Base-by-base conservation (phyloP, 768 basidiomycete species). In the Suillus subluteus region DNA sequence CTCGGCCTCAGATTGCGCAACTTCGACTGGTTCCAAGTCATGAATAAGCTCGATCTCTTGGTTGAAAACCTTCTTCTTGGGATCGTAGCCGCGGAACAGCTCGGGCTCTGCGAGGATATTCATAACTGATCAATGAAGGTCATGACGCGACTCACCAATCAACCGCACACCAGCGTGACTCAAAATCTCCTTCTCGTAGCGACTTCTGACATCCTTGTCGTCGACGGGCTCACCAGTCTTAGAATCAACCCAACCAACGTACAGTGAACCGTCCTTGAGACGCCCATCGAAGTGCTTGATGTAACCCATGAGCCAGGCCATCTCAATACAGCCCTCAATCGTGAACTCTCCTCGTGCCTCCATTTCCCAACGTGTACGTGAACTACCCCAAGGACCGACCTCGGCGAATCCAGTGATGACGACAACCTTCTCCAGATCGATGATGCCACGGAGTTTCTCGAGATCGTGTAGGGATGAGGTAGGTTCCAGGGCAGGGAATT, bases 321-420 rank as follows among this genome's bases (percentile, higher is more conserved):
- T 97, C 82, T 99, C 98, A 73, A 99, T 98, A 74, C 94, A 95
- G 23, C 98, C 98, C 78, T 98, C 92, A 72, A 99, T 96, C 2
- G 96, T 96, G 79, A 99, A 91, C 74, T 97, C 90, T n/a, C 98
- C 97, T 56, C 89, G 86, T 56, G 96, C 96, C 76, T 99, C 98
- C 96, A 99, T 99, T 82, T 99, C 98, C 98, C 98, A 99, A 66
- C 98, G 89, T 3, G 98, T 99, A 66, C 98, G 89, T 18, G 97
- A 92, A 74, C 94, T 96, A 70, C 98, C 98, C 96, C 97, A 99
- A 15, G 98, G 98, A 2, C 98, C 92, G 62, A 99, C 95, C 78
- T 99, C 98, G 40, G 92, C 97, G 77, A 94, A 99, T 68, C 98
- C 98, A 54, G 98, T 97, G 74, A 98, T 84, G 65, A 99, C 98